Evolutionary conservation across 495 filamentous ascomycete genomes (phyloP), one percentile per base, ranked within the genome.

Genomic region (Penicillium macrosclerotiorum): DNA sequence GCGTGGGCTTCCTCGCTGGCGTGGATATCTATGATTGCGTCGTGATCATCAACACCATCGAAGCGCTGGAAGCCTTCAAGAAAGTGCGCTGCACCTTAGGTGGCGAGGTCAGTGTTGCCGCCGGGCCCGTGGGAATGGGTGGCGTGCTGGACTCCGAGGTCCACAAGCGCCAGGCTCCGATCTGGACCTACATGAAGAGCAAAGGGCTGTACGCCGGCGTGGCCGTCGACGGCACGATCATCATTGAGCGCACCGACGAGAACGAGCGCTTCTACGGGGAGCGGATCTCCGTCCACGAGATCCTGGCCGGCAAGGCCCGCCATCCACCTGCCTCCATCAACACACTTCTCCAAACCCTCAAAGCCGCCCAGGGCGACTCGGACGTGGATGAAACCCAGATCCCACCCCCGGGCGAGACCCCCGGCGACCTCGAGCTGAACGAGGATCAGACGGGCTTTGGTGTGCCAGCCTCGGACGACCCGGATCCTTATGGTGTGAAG

Each of bases 21-120:
- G 87, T 94, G 23, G 90, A 96, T 52, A 88, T 95, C 45, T 96
- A 95, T 72, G 90, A 96, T 59, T 94, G 90, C 59, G 83, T 95
- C 14, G 76, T 96, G 0, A 83, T 96, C 5, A 90, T 95, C 62
- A 96, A 94, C 65, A 89, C 84, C 16, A 78, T 82, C 17, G 77
- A 86, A 39, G 89, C 88, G 5, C 70, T 95, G 22, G 85, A 91
- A 40, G 78, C 86, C 0, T 93, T 96, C 64, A 87, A 85, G 30
- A 83, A 80, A 35, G 69, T 91, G 9, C 81, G 84, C 27, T 79
- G 86, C 47, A 91, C 87, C 1, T 67, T 96, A 7, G 90, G 90
- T 2, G 81, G 82, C 24, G 88, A 94, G 59, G 73, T 93, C 40
- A 87, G 78, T 54, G 83, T 86, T 8, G 77, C 83, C 6, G 83